Conservation (phyloP, 2,329 filamentous ascomycete species). For the Clonostachys rhizophaga region DNA sequence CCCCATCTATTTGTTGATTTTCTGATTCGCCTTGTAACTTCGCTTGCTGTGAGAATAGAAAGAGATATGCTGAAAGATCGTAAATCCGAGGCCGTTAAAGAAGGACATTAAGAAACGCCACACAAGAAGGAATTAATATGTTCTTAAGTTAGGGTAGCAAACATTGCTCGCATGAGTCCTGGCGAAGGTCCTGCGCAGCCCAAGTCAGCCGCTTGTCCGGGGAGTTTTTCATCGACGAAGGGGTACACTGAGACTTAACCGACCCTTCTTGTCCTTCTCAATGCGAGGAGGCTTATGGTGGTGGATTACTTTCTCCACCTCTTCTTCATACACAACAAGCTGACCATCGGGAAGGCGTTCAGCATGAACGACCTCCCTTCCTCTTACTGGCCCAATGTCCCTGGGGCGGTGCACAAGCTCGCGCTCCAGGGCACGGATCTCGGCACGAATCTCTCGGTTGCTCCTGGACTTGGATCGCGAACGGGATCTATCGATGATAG, state of each 20-base stretch:
- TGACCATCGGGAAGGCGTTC: slow-evolving; percentile 52
- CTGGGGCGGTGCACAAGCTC: slow-evolving; percentile 28
- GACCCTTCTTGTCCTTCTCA: slow-evolving; percentile 93
- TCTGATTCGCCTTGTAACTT: too few species aligned
- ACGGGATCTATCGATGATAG: slow-evolving; percentile 24
- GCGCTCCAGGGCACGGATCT: slow-evolving; percentile 67
- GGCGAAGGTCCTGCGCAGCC: slow-evolving; percentile 54
- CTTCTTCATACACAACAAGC: slow-evolving; percentile 10
- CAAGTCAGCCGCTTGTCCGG: slow-evolving; percentile 21
- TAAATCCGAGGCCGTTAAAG: too few species aligned
- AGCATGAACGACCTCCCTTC: slow-evolving; percentile 49
- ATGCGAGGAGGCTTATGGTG: slow-evolving; percentile 59
- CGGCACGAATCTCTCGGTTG: slow-evolving; percentile 62
- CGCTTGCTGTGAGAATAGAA: too few species aligned
- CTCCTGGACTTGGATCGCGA: slow-evolving; percentile 33
- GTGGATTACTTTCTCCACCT: slow-evolving; percentile 48
- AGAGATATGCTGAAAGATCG: too few species aligned
- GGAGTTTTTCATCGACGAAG: slow-evolving; percentile 49
- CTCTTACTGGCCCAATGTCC: slow-evolving; percentile 17
- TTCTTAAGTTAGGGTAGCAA: slow-evolving; percentile 61
- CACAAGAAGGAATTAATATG: too few species aligned
- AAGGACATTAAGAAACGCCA: too few species aligned
- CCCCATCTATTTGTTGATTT: too few species aligned
- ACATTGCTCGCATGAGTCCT: slow-evolving; percentile 62
- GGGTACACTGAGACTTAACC: slow-evolving; percentile 80